Evolutionary conservation across 805 yeast genomes (phyloP).

Genomic region (Cyberlindnera galapagoensis): DNA sequence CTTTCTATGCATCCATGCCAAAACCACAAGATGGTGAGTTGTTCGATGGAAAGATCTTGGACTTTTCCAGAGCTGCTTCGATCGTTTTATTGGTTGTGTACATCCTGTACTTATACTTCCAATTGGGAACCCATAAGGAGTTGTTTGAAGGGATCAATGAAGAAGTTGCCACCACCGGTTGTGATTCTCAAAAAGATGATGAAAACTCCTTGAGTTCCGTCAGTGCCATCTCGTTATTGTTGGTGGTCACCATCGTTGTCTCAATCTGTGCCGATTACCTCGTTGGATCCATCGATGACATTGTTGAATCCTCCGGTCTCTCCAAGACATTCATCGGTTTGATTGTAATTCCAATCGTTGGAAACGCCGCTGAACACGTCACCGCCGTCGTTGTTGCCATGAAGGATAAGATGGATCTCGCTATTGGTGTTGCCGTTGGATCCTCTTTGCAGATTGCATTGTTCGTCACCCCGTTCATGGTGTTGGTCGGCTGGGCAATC

Average conservation of each 20-base stretch:
- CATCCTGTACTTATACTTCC: slow-evolving; percentile 75
- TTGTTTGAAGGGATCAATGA: slow-evolving; percentile 57
- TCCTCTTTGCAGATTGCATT: slow-evolving; percentile 92
- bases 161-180: slow-evolving; percentile 30
- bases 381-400: slow-evolving; percentile 93
- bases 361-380: slow-evolving; percentile 98
- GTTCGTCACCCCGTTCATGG: slow-evolving; percentile 94
- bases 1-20: slow-evolving; percentile 80
- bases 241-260: slow-evolving; percentile 67
- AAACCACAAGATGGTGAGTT: slow-evolving; percentile 26
- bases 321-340: slow-evolving; percentile 94
- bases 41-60: slow-evolving; percentile 44
- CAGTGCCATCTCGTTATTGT: slow-evolving; percentile 48
- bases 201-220: slow-evolving; percentile 39
- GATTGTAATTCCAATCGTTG: slow-evolving; percentile 91
- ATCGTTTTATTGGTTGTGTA: slow-evolving; percentile 72
- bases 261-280: slow-evolving; percentile 90
- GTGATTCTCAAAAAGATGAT: slow-evolving; percentile 17
- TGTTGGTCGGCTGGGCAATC: slow-evolving; percentile 85
- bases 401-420: slow-evolving; percentile 96
- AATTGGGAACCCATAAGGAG: slow-evolving; percentile 76
- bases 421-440: slow-evolving; percentile 95
- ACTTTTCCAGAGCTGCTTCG: slow-evolving; percentile 81
- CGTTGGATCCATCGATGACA: slow-evolving; percentile 88
- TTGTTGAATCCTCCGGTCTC: slow-evolving; percentile 77